Evolutionary conservation across 2,329 filamentous ascomycete genomes (phyloP).

Genomic region (Parastagonospora nodorum): DNA sequence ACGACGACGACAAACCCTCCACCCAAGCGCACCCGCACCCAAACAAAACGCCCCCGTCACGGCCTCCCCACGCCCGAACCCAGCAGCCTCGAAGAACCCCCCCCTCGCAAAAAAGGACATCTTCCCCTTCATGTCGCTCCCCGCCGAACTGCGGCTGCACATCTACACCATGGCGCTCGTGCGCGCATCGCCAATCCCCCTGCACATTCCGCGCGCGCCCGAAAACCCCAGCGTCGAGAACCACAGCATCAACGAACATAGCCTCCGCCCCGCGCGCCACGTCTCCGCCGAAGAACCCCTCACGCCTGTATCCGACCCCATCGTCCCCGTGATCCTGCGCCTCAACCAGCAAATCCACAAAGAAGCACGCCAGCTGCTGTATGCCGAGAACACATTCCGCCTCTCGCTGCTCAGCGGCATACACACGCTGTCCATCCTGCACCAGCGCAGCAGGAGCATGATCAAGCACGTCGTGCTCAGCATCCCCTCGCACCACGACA

Average conservation of each 20-base stretch:
- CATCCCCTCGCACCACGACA: slow-evolving; percentile 54
- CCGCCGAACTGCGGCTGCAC: slow-evolving; percentile 52
- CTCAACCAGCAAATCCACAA: slow-evolving; percentile 47
- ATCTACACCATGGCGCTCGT: slow-evolving; percentile 50
- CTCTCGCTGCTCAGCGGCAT: slow-evolving; percentile 47
- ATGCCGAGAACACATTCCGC: slow-evolving; percentile 40
- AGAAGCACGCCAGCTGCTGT: slow-evolving; percentile 39
- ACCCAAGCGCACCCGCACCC: slow-evolving; percentile 23
- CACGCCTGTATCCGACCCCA: no score
- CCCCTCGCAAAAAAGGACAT: slow-evolving; percentile 10
- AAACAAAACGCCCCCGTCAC: slow-evolving; percentile 8
- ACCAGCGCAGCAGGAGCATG: slow-evolving; percentile 50
- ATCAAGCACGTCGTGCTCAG: slow-evolving; percentile 51
- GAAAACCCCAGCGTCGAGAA: slow-evolving; percentile 14
- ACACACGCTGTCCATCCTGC: slow-evolving; percentile 45
- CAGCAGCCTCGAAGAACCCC: slow-evolving; percentile 21
- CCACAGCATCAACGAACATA: slow-evolving; percentile 3
- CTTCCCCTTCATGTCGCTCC: slow-evolving; percentile 51
- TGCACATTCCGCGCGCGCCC: slow-evolving; percentile 28
- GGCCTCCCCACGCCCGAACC: slow-evolving; percentile 27
- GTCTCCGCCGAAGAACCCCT: no score
- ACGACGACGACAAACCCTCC: slow-evolving; percentile 11
- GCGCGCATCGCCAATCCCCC: slow-evolving; percentile 33
- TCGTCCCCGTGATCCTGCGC: slow-evolving; percentile 47
- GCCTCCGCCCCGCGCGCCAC: no score